Conservation (phyloP, 768 basidiomycete genomes). For the Omphalotus guepiniiformis region DNA sequence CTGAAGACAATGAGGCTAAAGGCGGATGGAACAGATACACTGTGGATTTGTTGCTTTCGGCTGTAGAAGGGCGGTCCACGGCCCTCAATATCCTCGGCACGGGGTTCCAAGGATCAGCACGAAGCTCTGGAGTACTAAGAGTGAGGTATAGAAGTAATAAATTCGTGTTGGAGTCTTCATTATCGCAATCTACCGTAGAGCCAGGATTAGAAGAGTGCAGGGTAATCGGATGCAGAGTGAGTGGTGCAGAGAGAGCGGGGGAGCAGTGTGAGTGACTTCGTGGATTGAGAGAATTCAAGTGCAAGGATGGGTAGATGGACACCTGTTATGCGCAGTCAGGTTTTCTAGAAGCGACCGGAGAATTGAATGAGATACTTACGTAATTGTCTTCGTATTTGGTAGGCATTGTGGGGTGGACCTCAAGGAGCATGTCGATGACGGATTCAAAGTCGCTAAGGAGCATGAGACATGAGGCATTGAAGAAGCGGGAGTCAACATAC, state of each 20-base stretch:
- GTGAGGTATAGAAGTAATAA: constrained; percentile 34
- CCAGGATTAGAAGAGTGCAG: constrained; percentile 14
- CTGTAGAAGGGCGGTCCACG: constrained; percentile 35
- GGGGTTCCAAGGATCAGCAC: constrained; percentile 53
- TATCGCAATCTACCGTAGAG: constrained; percentile 31
- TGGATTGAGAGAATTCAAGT: too few species aligned
- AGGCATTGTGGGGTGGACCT: background rate
- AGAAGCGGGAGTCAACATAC: background rate
- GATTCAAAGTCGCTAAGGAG: constrained; percentile 2
- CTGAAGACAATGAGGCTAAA: constrained; percentile 29
- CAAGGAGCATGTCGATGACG: background rate
- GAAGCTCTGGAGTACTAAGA: constrained; percentile 39
- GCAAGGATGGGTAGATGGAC: background rate
- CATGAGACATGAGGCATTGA: background rate
- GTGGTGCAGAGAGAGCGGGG: background rate
- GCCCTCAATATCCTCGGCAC: constrained; percentile 41
- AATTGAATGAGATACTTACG: background rate
- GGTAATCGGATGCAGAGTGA: constrained; percentile 22
- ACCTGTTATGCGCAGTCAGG: constrained; percentile 4
- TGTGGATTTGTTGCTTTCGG: background rate
- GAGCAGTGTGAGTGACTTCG: constrained; percentile 20
- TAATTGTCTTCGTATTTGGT: background rate
- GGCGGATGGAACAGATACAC: constrained; percentile 39
- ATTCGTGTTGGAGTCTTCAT: constrained; percentile 33
- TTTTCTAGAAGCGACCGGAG: background rate